Conservation (phyloP, 805 yeast genomes). For the Priceomyces medius region DNA sequence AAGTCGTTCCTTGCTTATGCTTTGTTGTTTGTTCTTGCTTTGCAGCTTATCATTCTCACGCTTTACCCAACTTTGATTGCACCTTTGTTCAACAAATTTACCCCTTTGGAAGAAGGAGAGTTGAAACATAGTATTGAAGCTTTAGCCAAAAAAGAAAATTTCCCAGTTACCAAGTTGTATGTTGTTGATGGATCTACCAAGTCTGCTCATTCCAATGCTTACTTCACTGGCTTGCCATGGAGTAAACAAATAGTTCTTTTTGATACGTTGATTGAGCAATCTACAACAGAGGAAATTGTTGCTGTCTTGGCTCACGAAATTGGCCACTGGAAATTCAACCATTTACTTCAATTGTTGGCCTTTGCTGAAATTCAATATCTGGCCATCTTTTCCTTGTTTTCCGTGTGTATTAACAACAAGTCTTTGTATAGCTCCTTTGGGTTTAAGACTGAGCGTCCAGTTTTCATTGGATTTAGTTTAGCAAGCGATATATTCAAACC, state of each 20-base stretch:
- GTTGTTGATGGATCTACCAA: slow-evolving; percentile 97
- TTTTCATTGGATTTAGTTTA: slow-evolving; percentile 75
- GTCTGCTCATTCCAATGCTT: slow-evolving; percentile 95
- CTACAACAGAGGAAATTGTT: slow-evolving; percentile 74
- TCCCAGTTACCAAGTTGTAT: slow-evolving; percentile 82
- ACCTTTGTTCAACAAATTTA: slow-evolving; percentile 89
- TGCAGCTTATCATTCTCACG: slow-evolving; percentile 74
- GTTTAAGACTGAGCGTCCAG: slow-evolving; percentile 62
- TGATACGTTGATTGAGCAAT: slow-evolving; percentile 85
- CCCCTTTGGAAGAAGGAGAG: slow-evolving; percentile 88
- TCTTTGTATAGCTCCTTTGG: slow-evolving; percentile 82
- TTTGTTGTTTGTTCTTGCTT: slow-evolving; percentile 64
- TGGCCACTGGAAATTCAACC: slow-evolving; percentile 96
- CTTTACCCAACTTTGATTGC: slow-evolving; percentile 82
- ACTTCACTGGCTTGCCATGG: slow-evolving; percentile 95
- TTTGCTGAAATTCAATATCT: slow-evolving; percentile 65
- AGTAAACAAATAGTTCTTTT: slow-evolving; percentile 90
- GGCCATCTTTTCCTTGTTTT: slow-evolving; percentile 66
- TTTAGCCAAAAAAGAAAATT: slow-evolving; percentile 69
- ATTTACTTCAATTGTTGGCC: slow-evolving; percentile 72
- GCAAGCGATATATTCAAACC: slow-evolving; percentile 81
- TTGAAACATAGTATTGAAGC: slow-evolving; percentile 77
- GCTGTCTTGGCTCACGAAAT: slow-evolving; percentile 98
- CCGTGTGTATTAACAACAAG: slow-evolving; percentile 74
- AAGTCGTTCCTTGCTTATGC: slow-evolving; percentile 79